Conservation (phyloP, 2,329 filamentous ascomycete genomes). For the Exophiala oligosperma region DNA sequence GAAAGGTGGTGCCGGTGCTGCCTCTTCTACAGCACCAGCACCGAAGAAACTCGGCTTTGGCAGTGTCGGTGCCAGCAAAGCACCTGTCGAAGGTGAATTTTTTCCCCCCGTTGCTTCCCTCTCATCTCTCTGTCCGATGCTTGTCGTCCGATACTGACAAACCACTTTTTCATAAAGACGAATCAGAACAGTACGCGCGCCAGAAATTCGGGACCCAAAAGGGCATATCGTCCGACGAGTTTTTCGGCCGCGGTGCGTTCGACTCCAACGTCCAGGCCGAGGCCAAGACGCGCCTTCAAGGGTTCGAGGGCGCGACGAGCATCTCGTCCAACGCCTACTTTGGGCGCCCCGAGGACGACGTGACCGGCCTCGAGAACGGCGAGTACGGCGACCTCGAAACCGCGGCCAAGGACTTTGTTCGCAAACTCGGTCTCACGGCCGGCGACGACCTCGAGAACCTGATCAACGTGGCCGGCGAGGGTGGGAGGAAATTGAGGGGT, state of each 20-base stretch:
- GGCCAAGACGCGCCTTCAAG: conserved; percentile 82
- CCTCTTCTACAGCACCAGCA: conserved; percentile 50
- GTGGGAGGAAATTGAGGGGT: conserved; percentile 77
- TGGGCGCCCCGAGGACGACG: conserved; percentile 83
- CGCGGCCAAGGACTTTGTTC: conserved; percentile 94
- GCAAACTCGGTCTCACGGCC: conserved; percentile 92
- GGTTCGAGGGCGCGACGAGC: conserved; percentile 86
- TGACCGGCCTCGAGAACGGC: conserved; percentile 60
- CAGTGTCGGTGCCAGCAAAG: conserved; percentile 73
- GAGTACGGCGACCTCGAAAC: conserved; percentile 85
- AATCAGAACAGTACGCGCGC: conserved; percentile 80
- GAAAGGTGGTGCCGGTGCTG: not conserved
- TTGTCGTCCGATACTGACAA: not conserved
- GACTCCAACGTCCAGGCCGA: conserved; percentile 79
- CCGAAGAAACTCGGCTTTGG: conserved; percentile 85
- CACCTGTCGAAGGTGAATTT: conserved; percentile 64
- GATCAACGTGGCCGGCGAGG: conserved; percentile 78
- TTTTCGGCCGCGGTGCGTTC: conserved; percentile 88
- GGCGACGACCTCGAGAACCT: conserved; percentile 95
- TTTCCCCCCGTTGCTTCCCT: not conserved
- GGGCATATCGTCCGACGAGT: conserved; percentile 96
- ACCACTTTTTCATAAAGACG: conserved; percentile 48
- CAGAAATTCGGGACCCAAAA: conserved; percentile 90
- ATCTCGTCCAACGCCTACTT: conserved; percentile 99
- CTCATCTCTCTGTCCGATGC: not conserved